Evolutionary conservation across 2,329 filamentous ascomycete genomes (phyloP).

Genomic region (Verticillium klebahnii): DNA sequence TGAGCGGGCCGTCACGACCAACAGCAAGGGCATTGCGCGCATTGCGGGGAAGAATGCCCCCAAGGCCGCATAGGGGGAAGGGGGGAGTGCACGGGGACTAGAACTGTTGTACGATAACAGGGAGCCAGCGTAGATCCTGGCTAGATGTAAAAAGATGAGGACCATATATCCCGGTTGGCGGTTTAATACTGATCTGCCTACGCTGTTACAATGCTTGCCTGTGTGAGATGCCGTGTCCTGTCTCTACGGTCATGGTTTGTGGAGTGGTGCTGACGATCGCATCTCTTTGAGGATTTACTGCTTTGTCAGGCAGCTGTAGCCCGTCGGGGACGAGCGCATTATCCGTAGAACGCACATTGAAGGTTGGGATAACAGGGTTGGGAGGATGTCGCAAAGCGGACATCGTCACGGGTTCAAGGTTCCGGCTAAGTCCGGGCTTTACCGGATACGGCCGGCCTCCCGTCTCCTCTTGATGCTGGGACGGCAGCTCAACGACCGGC

Average conservation of each 20-base stretch:
- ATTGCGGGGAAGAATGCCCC: not conserved
- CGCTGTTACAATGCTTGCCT: not conserved
- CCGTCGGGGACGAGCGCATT: no score
- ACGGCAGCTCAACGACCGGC: not conserved
- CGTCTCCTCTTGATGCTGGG: not conserved
- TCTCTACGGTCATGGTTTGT: no score
- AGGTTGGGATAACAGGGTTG: no score
- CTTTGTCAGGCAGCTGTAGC: no score
- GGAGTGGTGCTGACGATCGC: no score
- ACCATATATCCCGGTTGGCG: not conserved
- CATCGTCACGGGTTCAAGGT: not conserved
- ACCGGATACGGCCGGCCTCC: not conserved
- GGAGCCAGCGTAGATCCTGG: not conserved
- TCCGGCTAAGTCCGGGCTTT: not conserved
- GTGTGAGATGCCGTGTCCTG: no score
- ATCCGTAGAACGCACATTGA: no score
- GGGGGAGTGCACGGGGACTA: not conserved
- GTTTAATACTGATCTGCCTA: not conserved
- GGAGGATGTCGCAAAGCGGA: no score
- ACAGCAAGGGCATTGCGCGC: not conserved
- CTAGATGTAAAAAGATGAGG: not conserved
- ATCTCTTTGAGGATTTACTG: no score
- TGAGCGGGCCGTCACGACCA: constrained; percentile 50
- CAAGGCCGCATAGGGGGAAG: not conserved
- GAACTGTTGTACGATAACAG: not conserved